Evolutionary conservation across 2,329 filamentous ascomycete genomes (phyloP).

Genomic region (Cercospora zeae-maydis): DNA sequence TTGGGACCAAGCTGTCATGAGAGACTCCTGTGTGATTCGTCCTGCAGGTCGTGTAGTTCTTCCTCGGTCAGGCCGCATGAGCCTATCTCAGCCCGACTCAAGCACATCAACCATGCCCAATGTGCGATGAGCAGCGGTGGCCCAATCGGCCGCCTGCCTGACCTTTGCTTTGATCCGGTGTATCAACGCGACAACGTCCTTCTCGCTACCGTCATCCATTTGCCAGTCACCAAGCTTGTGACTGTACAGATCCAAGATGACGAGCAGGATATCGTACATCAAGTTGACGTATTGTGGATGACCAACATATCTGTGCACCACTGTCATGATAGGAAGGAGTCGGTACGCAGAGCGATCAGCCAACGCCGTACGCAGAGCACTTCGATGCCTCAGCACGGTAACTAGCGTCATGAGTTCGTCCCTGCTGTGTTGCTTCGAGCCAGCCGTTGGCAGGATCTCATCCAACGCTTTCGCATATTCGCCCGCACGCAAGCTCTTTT

Average conservation of each 20-base stretch:
- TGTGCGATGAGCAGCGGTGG: constrained; percentile 76
- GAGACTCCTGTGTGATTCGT: background rate
- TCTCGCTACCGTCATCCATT: constrained; percentile 29
- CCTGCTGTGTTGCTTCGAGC: constrained; percentile 25
- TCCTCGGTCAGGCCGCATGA: background rate
- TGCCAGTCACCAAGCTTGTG: constrained; percentile 61
- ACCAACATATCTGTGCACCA: constrained; percentile 75
- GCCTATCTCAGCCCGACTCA: constrained; percentile 47
- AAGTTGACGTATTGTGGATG: constrained; percentile 78
- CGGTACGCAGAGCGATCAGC: constrained; percentile 75
- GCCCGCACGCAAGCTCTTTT: constrained; percentile 72
- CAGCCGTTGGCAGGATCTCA: constrained; percentile 56
- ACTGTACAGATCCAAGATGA: constrained; percentile 82
- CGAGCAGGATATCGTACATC: constrained; percentile 76
- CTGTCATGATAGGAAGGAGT: constrained; percentile 77
- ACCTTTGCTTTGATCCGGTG: constrained; percentile 67
- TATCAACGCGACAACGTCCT: constrained; percentile 56
- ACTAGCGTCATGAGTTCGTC: constrained; percentile 67
- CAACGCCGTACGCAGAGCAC: constrained; percentile 76
- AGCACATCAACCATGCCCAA: constrained; percentile 84
- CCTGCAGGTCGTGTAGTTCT: background rate
- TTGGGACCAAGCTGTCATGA: background rate
- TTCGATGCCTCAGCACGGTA: constrained; percentile 80
- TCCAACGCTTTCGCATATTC: constrained; percentile 77
- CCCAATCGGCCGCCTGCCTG: constrained; percentile 72